Evolutionary conservation across 2,329 filamentous ascomycete species (phyloP), one percentile per base, ranked within the genome.

Genomic region (Sporothrix globosa): DNA sequence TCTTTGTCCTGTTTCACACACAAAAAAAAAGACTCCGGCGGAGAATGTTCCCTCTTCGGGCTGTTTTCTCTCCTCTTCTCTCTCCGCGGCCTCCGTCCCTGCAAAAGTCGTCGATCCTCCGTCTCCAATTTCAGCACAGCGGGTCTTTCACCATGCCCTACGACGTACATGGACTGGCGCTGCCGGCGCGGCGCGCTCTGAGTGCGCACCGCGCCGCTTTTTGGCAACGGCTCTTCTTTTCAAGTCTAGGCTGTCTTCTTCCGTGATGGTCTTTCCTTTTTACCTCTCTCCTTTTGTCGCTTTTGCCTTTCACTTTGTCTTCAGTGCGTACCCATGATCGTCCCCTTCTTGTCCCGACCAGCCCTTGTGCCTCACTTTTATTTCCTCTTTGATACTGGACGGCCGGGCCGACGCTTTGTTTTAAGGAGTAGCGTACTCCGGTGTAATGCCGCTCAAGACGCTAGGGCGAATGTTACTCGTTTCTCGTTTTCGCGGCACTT

Each of bases 181-280:
- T 61, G 58, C 13, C 58, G 58, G 58, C n/a, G 58, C 58, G 58
- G 58, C 46, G 58, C 58, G 58, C 19, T 21, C 9, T 46, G 54
- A 19, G 27, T 58, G 54, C 54, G 54, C 17, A 30, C 54, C 54
- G 54, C 54, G 54, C 54, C 54, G 58, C 56, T 27, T 24, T 63
- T 63, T 2, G 58, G 53, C 53, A 34, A 56, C 53, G 53, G 53
- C 14, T 13, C 13, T 19, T 56, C 19, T 56, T 34, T 56, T 34
- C 34, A 34, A 34, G 7, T 34, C 34, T 34, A 34, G 34, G 34
- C 34, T 34, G 34, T 10, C 14, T 56, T 56, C 53, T 56, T 56
- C 24, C 41, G 41, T 1, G 14, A 7, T 9, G 34, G 9, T 34
- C 41, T 14, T 46, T 46, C 41, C 41, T 46, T 17, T 14, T 1